Percentiles rank a stretch among this genome's conserved stretches.
phyloP scores from a whole-genome alignment of 108 stramenopile species.

The Cylindrotheca closterium region DNA sequence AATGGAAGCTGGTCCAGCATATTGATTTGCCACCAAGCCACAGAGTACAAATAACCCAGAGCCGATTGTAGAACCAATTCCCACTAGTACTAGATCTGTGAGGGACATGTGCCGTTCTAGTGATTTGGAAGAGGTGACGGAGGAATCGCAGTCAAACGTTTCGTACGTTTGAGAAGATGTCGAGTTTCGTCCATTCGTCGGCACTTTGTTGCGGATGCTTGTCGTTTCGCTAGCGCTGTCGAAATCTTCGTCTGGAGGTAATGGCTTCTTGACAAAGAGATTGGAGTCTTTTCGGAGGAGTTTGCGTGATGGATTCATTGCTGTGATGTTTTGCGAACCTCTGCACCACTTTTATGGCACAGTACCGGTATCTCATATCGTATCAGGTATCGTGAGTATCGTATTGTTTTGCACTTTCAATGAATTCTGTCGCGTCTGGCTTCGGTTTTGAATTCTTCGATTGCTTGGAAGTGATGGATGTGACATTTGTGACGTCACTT shows the following conservation, averaged over 20 bases:
- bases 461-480: no score
- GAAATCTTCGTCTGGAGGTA: background rate
- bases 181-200: background rate
- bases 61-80: slow-evolving; percentile 86
- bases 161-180: background rate
- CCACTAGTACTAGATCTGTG: slow-evolving; percentile 80
- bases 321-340: no score
- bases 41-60: slow-evolving; percentile 88
- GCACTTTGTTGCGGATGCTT: background rate
- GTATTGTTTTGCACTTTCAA: no score
- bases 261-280: background rate
- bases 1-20: slow-evolving; percentile 84
- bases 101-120: slow-evolving; percentile 10
- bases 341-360: no score
- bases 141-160: background rate
- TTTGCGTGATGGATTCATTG: no score
- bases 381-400: no score
- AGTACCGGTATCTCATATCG: no score
- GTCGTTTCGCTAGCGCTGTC: background rate
- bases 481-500: no score
- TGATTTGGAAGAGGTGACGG: background rate
- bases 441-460: no score
- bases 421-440: no score
- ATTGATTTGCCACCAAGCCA: slow-evolving; percentile 82
- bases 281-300: slow-evolving; percentile 1